These are phyloP conservation scores for Kondoa malvinella DNA, from an alignment of 768 basidiomycete genomes.

Conservation along the genomic window DNA sequence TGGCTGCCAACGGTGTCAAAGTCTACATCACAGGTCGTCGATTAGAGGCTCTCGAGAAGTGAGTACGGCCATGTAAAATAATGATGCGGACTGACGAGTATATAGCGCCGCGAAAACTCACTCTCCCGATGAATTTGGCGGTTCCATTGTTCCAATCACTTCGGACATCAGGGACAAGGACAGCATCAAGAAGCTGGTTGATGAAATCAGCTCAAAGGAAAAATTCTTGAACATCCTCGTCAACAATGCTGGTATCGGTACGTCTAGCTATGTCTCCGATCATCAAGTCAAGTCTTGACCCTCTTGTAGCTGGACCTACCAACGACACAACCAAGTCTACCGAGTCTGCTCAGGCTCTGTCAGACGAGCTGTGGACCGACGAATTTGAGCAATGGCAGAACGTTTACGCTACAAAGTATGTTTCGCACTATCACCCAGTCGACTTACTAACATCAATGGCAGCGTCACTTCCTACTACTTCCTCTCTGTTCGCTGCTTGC, in stretches of 20 bases:
- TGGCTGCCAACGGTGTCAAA: slow-evolving; percentile 5
- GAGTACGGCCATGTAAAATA: no score
- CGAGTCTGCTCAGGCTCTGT: neutral
- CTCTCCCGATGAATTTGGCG: neutral
- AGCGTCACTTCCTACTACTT: no score
- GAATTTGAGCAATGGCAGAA: neutral
- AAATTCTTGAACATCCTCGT: neutral
- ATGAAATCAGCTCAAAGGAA: neutral
- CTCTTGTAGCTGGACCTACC: slow-evolving; percentile 1
- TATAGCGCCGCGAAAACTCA: neutral
- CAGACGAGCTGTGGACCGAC: neutral
- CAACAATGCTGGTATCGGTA: slow-evolving; percentile 3
- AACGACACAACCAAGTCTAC: neutral
- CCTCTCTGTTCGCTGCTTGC: neutral
- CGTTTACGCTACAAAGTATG: neutral
- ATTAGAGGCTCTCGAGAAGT: neutral
- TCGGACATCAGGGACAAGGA: neutral
- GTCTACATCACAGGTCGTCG: slow-evolving; percentile 1
- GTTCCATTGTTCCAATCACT: neutral
- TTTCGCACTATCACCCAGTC: no score
- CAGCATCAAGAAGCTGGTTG: neutral
- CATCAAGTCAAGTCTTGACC: neutral
- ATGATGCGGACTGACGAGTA: neutral
- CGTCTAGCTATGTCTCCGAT: neutral
- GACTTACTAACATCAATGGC: no score